Percentiles rank a stretch among this genome's conserved stretches.
Conservation (phyloP, 192 early-diverging fungal genomes). For the Geranomyces michiganensis region DNA sequence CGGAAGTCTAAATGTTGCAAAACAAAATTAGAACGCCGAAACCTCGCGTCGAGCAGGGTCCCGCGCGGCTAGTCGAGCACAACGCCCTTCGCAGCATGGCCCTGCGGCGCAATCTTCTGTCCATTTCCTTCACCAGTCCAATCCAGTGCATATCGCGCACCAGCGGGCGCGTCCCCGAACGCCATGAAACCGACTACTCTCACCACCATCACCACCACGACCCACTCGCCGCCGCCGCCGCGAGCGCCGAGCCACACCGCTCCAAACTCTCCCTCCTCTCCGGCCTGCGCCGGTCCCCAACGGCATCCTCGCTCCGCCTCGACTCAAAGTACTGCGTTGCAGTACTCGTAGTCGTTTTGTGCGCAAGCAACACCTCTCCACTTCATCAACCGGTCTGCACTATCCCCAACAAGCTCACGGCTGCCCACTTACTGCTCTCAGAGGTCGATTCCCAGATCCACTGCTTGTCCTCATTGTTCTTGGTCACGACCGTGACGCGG, state of each 20-base stretch:
- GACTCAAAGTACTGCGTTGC: too few species aligned
- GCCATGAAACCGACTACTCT: constrained; percentile 18
- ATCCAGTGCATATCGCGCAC: too few species aligned
- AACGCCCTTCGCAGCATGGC: too few species aligned
- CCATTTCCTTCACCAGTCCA: too few species aligned
- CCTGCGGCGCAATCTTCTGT: too few species aligned
- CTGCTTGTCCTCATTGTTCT: constrained; percentile 84
- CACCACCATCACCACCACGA: not conserved
- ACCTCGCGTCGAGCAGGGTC: too few species aligned
- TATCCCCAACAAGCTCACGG: not conserved
- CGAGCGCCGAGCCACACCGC: not conserved
- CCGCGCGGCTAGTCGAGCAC: too few species aligned
- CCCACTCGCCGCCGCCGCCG: not conserved
- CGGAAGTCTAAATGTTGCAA: constrained; percentile 63
- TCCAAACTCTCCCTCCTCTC: constrained; percentile 18
- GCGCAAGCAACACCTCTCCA: too few species aligned
- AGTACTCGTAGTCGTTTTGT: too few species aligned
- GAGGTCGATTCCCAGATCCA: constrained; percentile 94
- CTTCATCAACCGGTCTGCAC: not conserved
- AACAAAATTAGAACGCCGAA: too few species aligned
- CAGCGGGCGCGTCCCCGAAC: too few species aligned
- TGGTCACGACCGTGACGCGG: constrained; percentile 87
- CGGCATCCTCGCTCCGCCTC: constrained; percentile 17
- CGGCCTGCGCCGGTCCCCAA: constrained; percentile 25
- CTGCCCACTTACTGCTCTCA: constrained; percentile 60